Evolutionary conservation across 176 grass and related monocot genomes (phyloP).

Genomic region (Oryza meridionalis): DNA sequence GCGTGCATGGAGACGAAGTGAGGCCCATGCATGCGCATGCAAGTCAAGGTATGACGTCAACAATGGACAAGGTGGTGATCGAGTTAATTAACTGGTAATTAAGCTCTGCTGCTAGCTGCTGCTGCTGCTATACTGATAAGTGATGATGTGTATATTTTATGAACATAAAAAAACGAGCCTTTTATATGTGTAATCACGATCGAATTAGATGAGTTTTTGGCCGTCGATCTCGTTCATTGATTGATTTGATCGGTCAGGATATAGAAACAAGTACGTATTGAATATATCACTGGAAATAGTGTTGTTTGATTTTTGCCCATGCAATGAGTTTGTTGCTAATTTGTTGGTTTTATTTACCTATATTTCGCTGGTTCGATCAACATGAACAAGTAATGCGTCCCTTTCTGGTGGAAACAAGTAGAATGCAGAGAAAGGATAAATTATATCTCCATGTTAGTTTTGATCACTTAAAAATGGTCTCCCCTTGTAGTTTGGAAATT

Average conservation of each 20-base stretch:
- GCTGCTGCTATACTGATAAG: constrained; percentile 32
- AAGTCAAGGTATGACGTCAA: constrained; percentile 22
- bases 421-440: too few species aligned
- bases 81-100: constrained; percentile 25
- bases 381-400: too few species aligned
- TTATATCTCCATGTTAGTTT: too few species aligned
- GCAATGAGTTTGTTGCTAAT: too few species aligned
- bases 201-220: constrained; percentile 13
- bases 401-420: too few species aligned
- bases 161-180: constrained; percentile 33
- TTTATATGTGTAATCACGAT: constrained; percentile 12
- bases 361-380: too few species aligned
- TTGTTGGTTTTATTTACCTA: too few species aligned
- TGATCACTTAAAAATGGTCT: too few species aligned
- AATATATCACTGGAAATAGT: background rate
- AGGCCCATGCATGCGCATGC: background rate
- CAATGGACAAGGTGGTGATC: background rate
- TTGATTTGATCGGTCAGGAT: background rate
- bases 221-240: background rate
- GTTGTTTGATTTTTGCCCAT: background rate
- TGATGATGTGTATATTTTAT: constrained; percentile 57
- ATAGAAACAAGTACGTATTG: background rate
- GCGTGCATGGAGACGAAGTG: constrained; percentile 36
- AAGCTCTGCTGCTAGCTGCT: too few species aligned
- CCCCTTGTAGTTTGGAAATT: too few species aligned